These are phyloP conservation scores for Aureobasidium namibiae DNA, from an alignment of 2,329 filamentous ascomycete genomes.

Conservation along the genomic window DNA sequence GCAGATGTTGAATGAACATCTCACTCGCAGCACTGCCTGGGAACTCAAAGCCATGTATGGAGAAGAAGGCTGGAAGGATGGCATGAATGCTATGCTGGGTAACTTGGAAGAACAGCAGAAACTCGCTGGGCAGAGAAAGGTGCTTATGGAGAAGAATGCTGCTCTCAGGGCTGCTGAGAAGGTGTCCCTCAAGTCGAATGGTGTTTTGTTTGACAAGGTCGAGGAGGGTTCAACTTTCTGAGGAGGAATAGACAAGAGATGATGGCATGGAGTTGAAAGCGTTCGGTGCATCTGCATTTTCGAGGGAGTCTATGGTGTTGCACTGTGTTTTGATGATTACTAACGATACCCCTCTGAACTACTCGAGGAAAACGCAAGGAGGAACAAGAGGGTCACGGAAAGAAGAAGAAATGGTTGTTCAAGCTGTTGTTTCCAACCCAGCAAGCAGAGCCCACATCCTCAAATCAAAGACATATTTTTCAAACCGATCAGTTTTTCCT, in stretches of 20 bases:
- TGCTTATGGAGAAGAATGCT: constrained; percentile 19
- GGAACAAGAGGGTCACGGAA: background rate
- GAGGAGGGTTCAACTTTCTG: background rate
- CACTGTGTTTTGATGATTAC: background rate
- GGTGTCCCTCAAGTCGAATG: background rate
- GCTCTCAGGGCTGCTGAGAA: constrained; percentile 15
- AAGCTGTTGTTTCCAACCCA: background rate
- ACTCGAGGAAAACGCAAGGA: background rate
- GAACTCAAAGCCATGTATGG: constrained; percentile 27
- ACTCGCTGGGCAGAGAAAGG: constrained; percentile 18
- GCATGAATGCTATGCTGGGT: constrained; percentile 26
- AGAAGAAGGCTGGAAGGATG: constrained; percentile 16
- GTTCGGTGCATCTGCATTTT: background rate
- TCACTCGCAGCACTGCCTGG: constrained; percentile 27
- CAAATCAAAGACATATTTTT: background rate
- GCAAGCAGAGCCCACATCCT: too few species aligned
- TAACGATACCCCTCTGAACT: background rate
- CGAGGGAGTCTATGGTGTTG: background rate
- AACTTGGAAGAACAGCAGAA: constrained; percentile 29
- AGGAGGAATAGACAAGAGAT: background rate
- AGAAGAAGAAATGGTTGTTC: background rate
- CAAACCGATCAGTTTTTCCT: too few species aligned
- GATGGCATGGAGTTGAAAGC: background rate
- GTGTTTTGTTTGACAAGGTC: constrained; percentile 3
- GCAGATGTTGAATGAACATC: constrained; percentile 32